Conservation (phyloP, 2,329 filamentous ascomycete genomes). For the Cercospora sesami region DNA sequence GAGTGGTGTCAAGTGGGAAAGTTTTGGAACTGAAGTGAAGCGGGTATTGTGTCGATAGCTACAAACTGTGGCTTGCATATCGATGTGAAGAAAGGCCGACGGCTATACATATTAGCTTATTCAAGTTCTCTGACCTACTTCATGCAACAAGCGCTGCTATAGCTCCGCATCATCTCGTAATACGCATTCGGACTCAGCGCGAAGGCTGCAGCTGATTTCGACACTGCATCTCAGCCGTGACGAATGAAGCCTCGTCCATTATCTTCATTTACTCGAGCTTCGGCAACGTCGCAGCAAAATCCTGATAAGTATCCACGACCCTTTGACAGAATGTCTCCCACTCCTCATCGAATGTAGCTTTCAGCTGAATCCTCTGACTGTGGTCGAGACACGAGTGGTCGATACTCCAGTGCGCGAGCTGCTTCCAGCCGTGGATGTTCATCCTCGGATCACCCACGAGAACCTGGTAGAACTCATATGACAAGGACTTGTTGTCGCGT, state of each 20-base stretch:
- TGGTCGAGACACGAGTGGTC: conserved; percentile 46
- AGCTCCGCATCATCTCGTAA: background rate
- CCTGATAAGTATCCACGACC: conserved; percentile 14
- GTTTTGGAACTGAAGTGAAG: background rate
- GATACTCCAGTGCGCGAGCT: conserved; percentile 53
- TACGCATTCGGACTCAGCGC: background rate
- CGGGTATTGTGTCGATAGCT: background rate
- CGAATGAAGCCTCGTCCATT: background rate
- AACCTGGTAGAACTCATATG: conserved; percentile 75
- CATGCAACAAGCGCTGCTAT: background rate
- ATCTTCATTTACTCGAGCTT: background rate
- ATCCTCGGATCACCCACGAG: conserved; percentile 69
- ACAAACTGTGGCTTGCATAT: background rate
- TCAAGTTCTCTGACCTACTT: background rate
- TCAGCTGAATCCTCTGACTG: conserved; percentile 44
- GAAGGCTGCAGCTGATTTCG: no score
- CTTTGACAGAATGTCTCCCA: conserved; percentile 60
- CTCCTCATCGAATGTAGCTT: conserved; percentile 51
- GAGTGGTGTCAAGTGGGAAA: background rate
- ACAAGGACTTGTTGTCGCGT: conserved; percentile 61
- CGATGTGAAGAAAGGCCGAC: background rate
- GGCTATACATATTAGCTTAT: background rate
- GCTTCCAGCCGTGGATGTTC: conserved; percentile 69
- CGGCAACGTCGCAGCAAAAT: background rate
- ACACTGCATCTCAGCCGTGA: background rate